phyloP scores from a whole-genome alignment of 768 basidiomycete species.

The Termitomyces sp. region DNA sequence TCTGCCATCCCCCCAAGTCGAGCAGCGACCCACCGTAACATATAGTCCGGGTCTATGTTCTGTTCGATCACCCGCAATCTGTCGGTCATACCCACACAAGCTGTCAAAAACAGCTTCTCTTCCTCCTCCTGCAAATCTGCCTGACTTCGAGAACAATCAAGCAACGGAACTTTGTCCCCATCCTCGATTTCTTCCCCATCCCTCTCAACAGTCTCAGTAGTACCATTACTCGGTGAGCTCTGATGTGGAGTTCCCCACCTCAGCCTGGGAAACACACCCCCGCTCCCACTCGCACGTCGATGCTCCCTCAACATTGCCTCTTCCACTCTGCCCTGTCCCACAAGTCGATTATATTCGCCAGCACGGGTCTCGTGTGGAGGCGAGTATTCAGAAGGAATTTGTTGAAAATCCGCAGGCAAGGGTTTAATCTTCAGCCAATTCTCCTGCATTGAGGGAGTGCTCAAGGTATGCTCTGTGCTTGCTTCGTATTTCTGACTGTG shows the following conservation, averaged over 20 bases:
- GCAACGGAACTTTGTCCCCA: neutral
- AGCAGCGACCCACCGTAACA: conserved; percentile 20
- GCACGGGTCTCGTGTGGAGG: conserved; percentile 26
- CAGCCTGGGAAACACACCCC: conserved; percentile 9
- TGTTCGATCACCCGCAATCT: conserved; percentile 24
- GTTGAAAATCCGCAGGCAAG: conserved; percentile 10
- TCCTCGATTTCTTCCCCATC: neutral
- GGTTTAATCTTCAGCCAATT: conserved; percentile 18
- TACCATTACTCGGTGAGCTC: neutral
- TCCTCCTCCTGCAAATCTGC: conserved; percentile 9
- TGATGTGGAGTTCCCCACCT: neutral
- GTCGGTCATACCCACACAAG: conserved; percentile 16
- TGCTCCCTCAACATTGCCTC: conserved; percentile 31
- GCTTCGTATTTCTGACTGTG: neutral
- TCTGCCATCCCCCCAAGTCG: conserved; percentile 9
- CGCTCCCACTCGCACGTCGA: conserved; percentile 24
- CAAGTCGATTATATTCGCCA: conserved; percentile 26
- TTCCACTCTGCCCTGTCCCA: conserved; percentile 26
- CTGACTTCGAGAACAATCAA: neutral
- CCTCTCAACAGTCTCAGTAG: neutral
- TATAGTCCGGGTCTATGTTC: conserved; percentile 16
- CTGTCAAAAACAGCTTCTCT: conserved; percentile 15
- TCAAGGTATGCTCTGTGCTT: neutral
- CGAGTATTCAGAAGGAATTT: conserved; percentile 20
- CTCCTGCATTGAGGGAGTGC: conserved; percentile 5